Base-by-base conservation (phyloP, 2,329 filamentous ascomycete species). In the Diplodia seriata region DNA sequence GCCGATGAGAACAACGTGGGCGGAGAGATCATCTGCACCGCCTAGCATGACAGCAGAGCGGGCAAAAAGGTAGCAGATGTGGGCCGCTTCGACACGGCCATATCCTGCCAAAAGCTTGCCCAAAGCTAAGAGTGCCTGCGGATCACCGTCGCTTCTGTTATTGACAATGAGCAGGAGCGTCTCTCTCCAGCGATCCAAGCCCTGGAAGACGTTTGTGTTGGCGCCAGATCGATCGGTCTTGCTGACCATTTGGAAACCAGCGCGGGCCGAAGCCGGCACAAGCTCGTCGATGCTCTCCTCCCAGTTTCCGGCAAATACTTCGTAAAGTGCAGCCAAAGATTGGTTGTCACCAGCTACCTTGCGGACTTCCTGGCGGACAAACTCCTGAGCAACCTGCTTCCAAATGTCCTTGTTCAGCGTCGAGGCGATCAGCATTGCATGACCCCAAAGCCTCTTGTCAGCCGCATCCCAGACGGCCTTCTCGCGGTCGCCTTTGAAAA, bases 231-330 rank as follows among this genome's bases (percentile, higher is more conserved):
- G 83, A 68, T 88, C 84, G 3, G 87, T 85, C n/a, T 89, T 93
- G 70, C 91, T 94, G 71, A 99, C 86, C 81, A 99, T 90, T 77
- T 97, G 93, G 72, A 97, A 88, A 1, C 95, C 95, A 69, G 94
- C 94, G 51, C 96, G 88, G 20, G 95, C 95, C 71, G 96, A 97
- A 2, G 91, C 90, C 5, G 95, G 94, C 1, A 99, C 95, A 67
- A 99, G 89, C 78, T 98, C 94, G 77, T 99, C 95, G 18, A 98
- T 90, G 71, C 93, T 96, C 73, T 99, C 95, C 71, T 97, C 94
- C 68, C 91, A 88, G 75, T 97, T 99, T 0, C 95, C 94, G 29
- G 94, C 95, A 69, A 99, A 90, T 0, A 98, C 89, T 75, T 97
- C 93, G 78, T 99, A 99, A 3, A 99, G 81, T 0, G 94, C 93